Conservation (phyloP, 1,139 yeast species). For the Candida tetrigidarum region DNA sequence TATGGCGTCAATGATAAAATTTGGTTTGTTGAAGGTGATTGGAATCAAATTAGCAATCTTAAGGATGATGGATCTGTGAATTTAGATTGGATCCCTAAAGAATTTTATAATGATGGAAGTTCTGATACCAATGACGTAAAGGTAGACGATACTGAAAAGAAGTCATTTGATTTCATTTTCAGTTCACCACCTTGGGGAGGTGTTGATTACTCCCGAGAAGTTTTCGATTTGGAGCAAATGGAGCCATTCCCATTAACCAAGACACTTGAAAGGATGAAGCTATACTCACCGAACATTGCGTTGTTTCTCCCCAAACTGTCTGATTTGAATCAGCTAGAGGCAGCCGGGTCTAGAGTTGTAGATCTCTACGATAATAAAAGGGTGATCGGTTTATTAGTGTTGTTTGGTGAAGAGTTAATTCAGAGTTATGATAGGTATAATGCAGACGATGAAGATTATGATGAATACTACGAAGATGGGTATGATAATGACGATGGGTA, state of each 20-base stretch:
- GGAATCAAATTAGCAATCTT: constrained; percentile 45
- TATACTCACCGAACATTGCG: constrained; percentile 57
- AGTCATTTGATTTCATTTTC: constrained; percentile 64
- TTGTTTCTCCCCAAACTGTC: constrained; percentile 80
- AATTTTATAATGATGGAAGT: not conserved
- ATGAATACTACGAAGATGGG: too few species aligned
- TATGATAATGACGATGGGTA: not conserved
- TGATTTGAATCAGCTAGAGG: constrained; percentile 57
- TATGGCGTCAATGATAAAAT: constrained; percentile 62
- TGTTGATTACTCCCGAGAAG: constrained; percentile 56
- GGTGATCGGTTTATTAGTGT: too few species aligned
- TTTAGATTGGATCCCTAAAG: constrained; percentile 35
- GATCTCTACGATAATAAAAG: too few species aligned
- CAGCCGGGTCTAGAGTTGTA: too few species aligned
- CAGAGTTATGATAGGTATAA: constrained; percentile 11
- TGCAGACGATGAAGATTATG: not conserved
- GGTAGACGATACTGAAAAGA: constrained; percentile 17
- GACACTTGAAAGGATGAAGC: constrained; percentile 45
- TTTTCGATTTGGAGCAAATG: constrained; percentile 49
- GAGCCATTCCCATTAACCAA: constrained; percentile 55
- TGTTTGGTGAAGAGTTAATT: constrained; percentile 40
- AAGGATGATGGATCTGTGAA: constrained; percentile 16
- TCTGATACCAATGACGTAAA: too few species aligned
- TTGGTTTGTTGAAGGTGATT: constrained; percentile 56
- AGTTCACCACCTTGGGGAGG: constrained; percentile 99